These are phyloP conservation scores for Silene noctiflora DNA, from an alignment of 179 eudicot species.

Conservation along the genomic window DNA sequence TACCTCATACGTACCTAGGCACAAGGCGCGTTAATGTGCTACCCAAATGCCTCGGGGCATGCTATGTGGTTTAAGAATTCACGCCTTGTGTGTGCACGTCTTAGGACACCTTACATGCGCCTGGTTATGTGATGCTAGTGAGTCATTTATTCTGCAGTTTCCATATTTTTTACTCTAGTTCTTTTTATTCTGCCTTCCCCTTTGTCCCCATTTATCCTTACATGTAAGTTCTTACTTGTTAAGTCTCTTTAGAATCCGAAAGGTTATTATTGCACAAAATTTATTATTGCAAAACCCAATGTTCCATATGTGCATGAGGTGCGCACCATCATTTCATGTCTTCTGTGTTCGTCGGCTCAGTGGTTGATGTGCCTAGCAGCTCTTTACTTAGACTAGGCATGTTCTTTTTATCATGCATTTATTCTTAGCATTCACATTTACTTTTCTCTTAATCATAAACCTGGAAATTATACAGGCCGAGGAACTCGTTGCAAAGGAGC, in stretches of 20 bases:
- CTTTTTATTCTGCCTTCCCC: no score
- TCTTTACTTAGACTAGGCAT: not conserved
- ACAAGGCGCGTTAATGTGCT: not conserved
- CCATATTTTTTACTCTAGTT: no score
- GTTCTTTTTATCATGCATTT: not conserved
- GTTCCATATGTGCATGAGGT: not conserved
- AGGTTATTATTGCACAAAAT: no score
- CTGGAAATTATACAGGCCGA: constrained; percentile 50
- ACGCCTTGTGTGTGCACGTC: no score
- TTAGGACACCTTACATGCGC: not conserved
- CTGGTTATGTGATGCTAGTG: not conserved
- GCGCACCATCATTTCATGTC: not conserved
- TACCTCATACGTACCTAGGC: no score
- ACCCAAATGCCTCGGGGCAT: not conserved
- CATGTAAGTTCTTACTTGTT: not conserved
- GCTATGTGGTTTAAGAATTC: no score
- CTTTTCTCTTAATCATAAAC: not conserved
- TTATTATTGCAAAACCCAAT: not conserved
- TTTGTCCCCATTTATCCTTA: not conserved
- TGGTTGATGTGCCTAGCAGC: not conserved
- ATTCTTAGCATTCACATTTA: not conserved
- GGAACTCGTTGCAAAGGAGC: constrained; percentile 82
- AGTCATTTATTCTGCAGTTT: not conserved
- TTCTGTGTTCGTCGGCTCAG: not conserved
- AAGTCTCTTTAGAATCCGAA: not conserved